Evolutionary conservation across 2,329 filamentous ascomycete species (phyloP).

Genomic region (Colletotrichum ledebouriae): DNA sequence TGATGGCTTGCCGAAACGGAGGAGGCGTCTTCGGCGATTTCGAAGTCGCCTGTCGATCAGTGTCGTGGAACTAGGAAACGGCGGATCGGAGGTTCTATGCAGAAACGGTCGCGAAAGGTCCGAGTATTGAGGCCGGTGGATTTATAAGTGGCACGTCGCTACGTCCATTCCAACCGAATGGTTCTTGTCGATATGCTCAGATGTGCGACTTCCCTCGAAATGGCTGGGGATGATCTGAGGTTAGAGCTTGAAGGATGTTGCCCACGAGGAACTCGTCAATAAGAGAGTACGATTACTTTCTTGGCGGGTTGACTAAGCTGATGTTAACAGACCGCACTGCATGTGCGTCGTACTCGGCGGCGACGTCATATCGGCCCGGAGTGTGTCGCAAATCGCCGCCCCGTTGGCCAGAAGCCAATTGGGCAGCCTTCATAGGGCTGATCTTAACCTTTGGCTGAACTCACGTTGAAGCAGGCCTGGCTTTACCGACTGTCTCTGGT

Average conservation of each 20-base stretch:
- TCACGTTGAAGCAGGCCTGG: no score
- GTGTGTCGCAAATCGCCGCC: conserved; percentile 4
- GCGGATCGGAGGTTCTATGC: conserved; percentile 7
- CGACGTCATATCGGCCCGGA: background rate
- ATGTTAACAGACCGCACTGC: background rate
- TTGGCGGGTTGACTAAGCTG: no score
- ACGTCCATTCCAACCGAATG: background rate
- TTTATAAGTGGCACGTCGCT: background rate
- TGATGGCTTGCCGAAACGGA: no score
- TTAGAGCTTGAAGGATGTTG: no score
- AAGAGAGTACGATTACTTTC: no score
- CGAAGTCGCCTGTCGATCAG: conserved; percentile 14
- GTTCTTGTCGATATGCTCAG: no score
- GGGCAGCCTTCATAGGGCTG: background rate
- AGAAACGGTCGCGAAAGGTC: background rate
- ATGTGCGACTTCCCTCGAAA: no score
- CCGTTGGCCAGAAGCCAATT: background rate
- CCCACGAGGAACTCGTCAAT: no score
- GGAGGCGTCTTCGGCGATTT: background rate
- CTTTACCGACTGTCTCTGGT: no score
- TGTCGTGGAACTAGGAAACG: background rate
- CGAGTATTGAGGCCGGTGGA: background rate
- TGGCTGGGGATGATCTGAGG: no score
- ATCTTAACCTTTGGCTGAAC: background rate
- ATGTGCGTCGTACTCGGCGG: background rate